Evolutionary conservation across 495 filamentous ascomycete species (phyloP).

Genomic region (Penicillium bovifimosum): DNA sequence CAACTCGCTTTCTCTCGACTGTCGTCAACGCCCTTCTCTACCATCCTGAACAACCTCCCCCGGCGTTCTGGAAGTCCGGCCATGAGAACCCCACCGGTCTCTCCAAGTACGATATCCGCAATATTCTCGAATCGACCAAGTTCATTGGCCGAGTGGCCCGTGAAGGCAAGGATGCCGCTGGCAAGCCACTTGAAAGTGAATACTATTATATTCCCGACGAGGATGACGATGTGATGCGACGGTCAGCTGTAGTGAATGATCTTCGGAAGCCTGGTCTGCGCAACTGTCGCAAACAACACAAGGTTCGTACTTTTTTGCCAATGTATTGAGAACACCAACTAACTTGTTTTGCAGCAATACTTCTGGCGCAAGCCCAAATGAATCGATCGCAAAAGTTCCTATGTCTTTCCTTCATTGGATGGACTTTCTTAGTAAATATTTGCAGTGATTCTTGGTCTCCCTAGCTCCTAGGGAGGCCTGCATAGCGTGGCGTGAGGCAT

Average conservation of each 20-base stretch:
- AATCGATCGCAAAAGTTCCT: slow-evolving; percentile 5
- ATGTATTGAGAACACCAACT: slow-evolving; percentile 7
- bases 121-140: slow-evolving; percentile 61
- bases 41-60: slow-evolving; percentile 81
- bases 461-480: slow-evolving; percentile 27
- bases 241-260: slow-evolving; percentile 77
- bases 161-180: slow-evolving; percentile 93
- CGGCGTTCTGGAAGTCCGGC: slow-evolving; percentile 50
- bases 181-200: slow-evolving; percentile 88
- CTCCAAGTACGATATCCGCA: slow-evolving; percentile 56
- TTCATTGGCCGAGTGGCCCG: slow-evolving; percentile 85
- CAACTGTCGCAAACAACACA: slow-evolving; percentile 88
- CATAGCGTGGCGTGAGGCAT: slow-evolving; percentile 51
- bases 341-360: slow-evolving; percentile 64
- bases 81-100: slow-evolving; percentile 40
- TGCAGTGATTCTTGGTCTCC: slow-evolving; percentile 28
- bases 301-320: slow-evolving; percentile 54
- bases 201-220: slow-evolving; percentile 96
- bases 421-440: slow-evolving; percentile 42
- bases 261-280: slow-evolving; percentile 82
- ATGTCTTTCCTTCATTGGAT: slow-evolving; percentile 5
- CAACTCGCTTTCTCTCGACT: slow-evolving; percentile 94
- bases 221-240: slow-evolving; percentile 72
- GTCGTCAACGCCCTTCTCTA: slow-evolving; percentile 85
- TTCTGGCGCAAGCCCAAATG: slow-evolving; percentile 82